These are phyloP conservation scores for Blakeslea trispora DNA, from an alignment of 371 early-diverging fungal genomes.

Conservation along the genomic window DNA sequence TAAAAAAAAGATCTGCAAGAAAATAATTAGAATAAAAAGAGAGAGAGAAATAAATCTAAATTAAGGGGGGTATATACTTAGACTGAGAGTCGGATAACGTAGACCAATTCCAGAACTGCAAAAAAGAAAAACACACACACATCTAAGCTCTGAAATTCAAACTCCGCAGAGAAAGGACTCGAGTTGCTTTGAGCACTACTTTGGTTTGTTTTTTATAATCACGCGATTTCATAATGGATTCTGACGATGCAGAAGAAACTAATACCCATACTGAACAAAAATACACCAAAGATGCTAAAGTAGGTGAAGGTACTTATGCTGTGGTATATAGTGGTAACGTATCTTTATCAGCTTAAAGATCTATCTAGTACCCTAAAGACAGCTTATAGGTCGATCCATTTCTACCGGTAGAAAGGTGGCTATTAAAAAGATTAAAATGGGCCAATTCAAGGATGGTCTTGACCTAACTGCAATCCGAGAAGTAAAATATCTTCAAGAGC, in stretches of 20 bases:
- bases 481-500: slow-evolving; percentile 94
- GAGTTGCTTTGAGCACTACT: too few relatives aligned
- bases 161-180: not conserved
- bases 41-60: too few relatives aligned
- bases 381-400: slow-evolving; percentile 42
- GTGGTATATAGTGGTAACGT: slow-evolving; percentile 82
- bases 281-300: slow-evolving; percentile 81
- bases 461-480: slow-evolving; percentile 98
- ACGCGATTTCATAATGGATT: slow-evolving; percentile 17
- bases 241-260: slow-evolving; percentile 54
- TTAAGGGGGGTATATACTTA: too few relatives aligned
- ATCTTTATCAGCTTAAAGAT: not conserved
- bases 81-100: too few relatives aligned
- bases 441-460: slow-evolving; percentile 84
- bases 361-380: not conserved
- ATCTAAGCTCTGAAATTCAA: not conserved
- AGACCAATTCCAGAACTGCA: too few relatives aligned
- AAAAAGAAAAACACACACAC: too few relatives aligned
- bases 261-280: slow-evolving; percentile 65
- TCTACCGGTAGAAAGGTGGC: slow-evolving; percentile 77
- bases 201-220: not conserved
- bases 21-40: too few relatives aligned
- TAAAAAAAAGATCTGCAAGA: too few relatives aligned
- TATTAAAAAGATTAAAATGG: slow-evolving; percentile 95
- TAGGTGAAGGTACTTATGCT: slow-evolving; percentile 97